Evolutionary conservation across 164 flowering plant species (phyloP), one percentile per base, ranked within the genome.

Genomic region (Nymphaea thermarum): DNA sequence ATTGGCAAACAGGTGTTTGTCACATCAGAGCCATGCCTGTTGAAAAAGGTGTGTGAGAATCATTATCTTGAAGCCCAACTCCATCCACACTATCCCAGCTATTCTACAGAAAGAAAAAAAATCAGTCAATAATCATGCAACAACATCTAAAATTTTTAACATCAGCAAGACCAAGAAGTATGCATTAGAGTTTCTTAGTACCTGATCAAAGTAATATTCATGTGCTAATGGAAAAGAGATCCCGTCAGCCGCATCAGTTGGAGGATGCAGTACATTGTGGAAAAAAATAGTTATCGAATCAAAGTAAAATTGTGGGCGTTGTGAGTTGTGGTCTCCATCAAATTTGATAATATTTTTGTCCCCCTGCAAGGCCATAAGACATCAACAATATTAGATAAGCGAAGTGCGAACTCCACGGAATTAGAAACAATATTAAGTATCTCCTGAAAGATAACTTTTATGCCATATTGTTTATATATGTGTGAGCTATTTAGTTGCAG

Each of bases 301-400:
- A 66, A 86, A 90, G 78, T 93, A 93, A 66, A 93, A 93, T 42
- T 90, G 96, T 7, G 98, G 98, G 18, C 98, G 95, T 36, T 93
- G 93, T 67, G 98, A 93, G 70, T 90, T 90, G 85, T 90, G 96
- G 71, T 90, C 97, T 67, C 99, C 99, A 60, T 91, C 98, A 79
- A 94, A 94, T 77, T 90, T 91, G 78, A 94, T 91, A 64, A 94
- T 85, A 71, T 94, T 94, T 80, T 94, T 94, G 81, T 94, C 99
- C 64, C 99, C 99, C 99, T 94, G 89, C 73, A 74, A 69, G 73
- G 44, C 61, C 25, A 70, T 17, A 43, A 41, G 3, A 60, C 36
- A 25, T 25, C 36, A 25, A 25, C 36, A 25, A 25, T 25, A 25
- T 25, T 25, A 25, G 36, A 25, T 25, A 25, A 25, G 36, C 36